Base-by-base conservation (phyloP, 768 basidiomycete species). In the Phaeolepiota aurea region DNA sequence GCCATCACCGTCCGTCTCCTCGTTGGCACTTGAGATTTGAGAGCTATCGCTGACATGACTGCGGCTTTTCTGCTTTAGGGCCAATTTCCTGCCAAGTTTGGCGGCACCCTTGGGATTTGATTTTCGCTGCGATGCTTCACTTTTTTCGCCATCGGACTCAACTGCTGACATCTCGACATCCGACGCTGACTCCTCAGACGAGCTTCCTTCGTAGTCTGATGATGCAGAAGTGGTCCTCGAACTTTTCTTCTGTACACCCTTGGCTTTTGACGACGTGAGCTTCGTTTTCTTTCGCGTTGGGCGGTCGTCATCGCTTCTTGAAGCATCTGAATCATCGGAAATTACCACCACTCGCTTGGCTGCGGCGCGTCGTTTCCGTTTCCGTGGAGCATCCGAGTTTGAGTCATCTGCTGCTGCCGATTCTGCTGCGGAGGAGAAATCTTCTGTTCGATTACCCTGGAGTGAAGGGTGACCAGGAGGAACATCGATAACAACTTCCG, bases 401-500 rank as follows among this genome's bases (percentile, higher is more conserved):
- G 61, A 57, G 20, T 68, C 65, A 7, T 57, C 67, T 0, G 59
- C 53, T 20, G 55, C 58, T 11, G 61, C 61, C 20, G 43, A 44
- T 5, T 55, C 60, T 4, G 64, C 61, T 14, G 57, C 55, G 1
- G 63, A 56, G 3, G 67, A 65, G 18, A 59, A 50, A 4, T 52
- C 55, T 3, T 46, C 41, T n/a, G 62, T 57, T 32, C 47, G 53
- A 14, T 53, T 48, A 16, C 52, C 49, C 30, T 47, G 42, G 12
- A 15, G 45, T 31, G 35, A 53, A 41, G 30, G 52, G 43, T 43
- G 37, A 43, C 53, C 55, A 37, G 54, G 45, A 5, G 49, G 44
- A 3, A 54, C 50, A 3, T 64, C 61, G 25, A 86, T 72, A 13
- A 82, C 71, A 5, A 84, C 82, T 50, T 83, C 80, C 22, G 77